Conservation (phyloP, 495 filamentous ascomycete genomes). For the Aspergillus hancockii region DNA sequence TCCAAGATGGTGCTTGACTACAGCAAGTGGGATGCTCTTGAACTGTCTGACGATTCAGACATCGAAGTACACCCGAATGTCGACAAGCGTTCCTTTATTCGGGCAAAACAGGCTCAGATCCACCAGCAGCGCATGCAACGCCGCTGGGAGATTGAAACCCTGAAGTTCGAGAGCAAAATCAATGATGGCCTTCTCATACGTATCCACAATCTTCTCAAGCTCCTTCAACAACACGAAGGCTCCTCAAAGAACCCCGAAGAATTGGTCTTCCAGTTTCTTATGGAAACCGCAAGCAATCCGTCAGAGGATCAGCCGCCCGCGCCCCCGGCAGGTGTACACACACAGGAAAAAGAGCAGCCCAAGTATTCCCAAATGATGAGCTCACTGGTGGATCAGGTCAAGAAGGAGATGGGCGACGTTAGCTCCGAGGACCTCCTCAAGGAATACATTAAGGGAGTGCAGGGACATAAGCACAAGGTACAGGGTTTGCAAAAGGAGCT, state of each 20-base stretch:
- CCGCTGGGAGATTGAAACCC: constrained; percentile 81
- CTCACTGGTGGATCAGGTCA: constrained; percentile 86
- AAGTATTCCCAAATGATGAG: constrained; percentile 97
- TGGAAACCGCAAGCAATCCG: constrained; percentile 72
- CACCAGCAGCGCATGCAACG: constrained; percentile 84
- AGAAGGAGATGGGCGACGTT: constrained; percentile 78
- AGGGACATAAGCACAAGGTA: constrained; percentile 74
- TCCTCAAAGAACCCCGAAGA: constrained; percentile 75
- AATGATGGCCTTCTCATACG: constrained; percentile 86
- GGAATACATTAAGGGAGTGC: constrained; percentile 74
- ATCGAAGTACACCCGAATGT: constrained; percentile 99
- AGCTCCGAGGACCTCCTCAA: constrained; percentile 62
- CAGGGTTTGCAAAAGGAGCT: constrained; percentile 74
- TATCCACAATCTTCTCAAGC: constrained; percentile 72
- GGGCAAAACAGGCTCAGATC: constrained; percentile 96
- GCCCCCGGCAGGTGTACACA: constrained; percentile 77
- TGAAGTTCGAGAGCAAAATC: constrained; percentile 89
- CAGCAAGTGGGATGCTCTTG: constrained; percentile 94
- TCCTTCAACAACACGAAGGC: constrained; percentile 67
- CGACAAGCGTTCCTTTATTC: constrained; percentile 97
- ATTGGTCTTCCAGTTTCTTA: constrained; percentile 81
- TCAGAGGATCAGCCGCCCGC: constrained; percentile 71
- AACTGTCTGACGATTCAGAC: constrained; percentile 97
- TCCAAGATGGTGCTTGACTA: constrained; percentile 86
- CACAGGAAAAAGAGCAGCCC: constrained; percentile 70